These are phyloP conservation scores for Podospora conica DNA, from an alignment of 495 filamentous ascomycete species.

Conservation along the genomic window DNA sequence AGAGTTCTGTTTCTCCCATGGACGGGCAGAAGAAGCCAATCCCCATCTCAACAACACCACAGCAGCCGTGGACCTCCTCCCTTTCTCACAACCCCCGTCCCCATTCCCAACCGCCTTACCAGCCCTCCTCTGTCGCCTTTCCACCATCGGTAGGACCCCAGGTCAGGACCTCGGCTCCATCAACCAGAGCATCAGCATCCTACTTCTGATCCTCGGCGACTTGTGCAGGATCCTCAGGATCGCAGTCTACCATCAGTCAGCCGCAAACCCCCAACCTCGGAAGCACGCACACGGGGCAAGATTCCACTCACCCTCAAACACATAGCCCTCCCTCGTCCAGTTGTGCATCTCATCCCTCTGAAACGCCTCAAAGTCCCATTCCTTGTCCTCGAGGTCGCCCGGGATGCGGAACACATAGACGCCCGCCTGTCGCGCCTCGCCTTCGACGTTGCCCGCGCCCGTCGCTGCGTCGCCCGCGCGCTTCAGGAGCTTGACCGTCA, in stretches of 20 bases:
- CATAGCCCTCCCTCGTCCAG: slow-evolving; percentile 43
- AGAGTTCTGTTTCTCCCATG: no score
- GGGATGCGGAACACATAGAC: slow-evolving; percentile 69
- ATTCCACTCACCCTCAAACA: slow-evolving; percentile 28
- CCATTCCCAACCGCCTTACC: no score
- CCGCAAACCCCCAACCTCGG: not conserved
- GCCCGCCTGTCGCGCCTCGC: slow-evolving; percentile 56
- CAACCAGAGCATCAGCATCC: not conserved
- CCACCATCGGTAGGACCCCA: not conserved
- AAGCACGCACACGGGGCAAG: not conserved
- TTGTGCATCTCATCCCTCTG: slow-evolving; percentile 56
- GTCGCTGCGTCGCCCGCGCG: slow-evolving; percentile 31
- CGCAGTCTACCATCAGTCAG: slow-evolving; percentile 17
- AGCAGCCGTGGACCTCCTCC: no score
- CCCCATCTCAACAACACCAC: no score
- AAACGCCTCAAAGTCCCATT: slow-evolving; percentile 82
- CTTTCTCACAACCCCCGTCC: no score
- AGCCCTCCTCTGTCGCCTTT: no score
- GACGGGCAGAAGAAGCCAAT: no score
- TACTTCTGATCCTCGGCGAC: slow-evolving; percentile 9
- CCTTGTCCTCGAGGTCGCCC: slow-evolving; percentile 52
- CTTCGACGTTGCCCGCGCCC: slow-evolving; percentile 45
- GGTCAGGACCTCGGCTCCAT: not conserved
- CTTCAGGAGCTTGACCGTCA: slow-evolving; percentile 53
- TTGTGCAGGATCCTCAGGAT: slow-evolving; percentile 19